A percentile compares a stretch with the other conserved stretches of the same genome.
Conservation (phyloP, 1,139 yeast species). For the Hansenula lynferdii region DNA sequence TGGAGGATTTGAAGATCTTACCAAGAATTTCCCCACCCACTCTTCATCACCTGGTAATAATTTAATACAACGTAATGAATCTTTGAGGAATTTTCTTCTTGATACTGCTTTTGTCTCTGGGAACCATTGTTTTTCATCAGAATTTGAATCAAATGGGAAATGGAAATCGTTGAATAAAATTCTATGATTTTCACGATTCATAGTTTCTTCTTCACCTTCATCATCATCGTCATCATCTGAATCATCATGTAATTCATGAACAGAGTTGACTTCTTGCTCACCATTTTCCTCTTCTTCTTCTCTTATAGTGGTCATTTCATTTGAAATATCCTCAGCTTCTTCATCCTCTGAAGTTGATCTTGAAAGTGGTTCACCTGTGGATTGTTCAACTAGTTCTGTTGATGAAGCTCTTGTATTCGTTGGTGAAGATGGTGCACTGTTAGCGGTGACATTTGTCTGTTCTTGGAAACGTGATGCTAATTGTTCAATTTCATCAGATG, state of each 20-base stretch:
- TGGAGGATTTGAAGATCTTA: slow-evolving; percentile 35
- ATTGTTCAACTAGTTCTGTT: not conserved
- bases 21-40: slow-evolving; percentile 48
- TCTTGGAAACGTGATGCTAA: not conserved
- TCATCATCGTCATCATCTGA: slow-evolving; percentile 12
- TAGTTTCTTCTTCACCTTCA: slow-evolving; percentile 21
- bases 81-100: slow-evolving; percentile 42
- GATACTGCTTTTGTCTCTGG: slow-evolving; percentile 39
- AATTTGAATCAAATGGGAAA: slow-evolving; percentile 22
- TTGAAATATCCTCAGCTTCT: slow-evolving; percentile 27
- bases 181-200: too few species aligned
- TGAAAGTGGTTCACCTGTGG: slow-evolving; percentile 27
- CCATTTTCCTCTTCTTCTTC: slow-evolving; percentile 6
- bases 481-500: slow-evolving; percentile 1
- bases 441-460: too few species aligned
- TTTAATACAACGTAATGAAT: slow-evolving; percentile 54
- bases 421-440: too few species aligned
- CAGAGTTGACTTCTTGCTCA: slow-evolving; percentile 4
- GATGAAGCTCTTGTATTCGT: slow-evolving; percentile 1
- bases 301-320: slow-evolving; percentile 3
- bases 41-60: slow-evolving; percentile 47
- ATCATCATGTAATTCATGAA: slow-evolving; percentile 3
- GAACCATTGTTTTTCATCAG: slow-evolving; percentile 44
- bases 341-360: slow-evolving; percentile 18
- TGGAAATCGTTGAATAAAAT: slow-evolving; percentile 6